Conservation (phyloP, 768 basidiomycete species). For the Chalciporus pseudorubinellus region DNA sequence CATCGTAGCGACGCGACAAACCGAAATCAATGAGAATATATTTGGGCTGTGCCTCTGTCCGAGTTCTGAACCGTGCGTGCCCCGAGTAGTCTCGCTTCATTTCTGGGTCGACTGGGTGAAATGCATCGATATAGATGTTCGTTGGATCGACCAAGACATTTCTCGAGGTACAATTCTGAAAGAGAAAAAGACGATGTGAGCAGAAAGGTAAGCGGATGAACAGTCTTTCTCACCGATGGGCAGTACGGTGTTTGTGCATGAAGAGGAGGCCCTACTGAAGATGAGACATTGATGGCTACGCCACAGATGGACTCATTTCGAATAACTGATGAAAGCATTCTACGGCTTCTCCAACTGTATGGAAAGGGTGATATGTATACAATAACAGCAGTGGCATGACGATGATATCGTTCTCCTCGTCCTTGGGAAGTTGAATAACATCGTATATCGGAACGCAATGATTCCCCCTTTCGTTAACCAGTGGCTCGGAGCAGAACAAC, state of each 20-base stretch:
- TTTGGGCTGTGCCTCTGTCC: slow-evolving; percentile 23
- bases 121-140: slow-evolving; percentile 22
- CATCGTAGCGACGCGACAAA: slow-evolving; percentile 27
- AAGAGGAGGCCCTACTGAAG: slow-evolving; percentile 21
- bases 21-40: slow-evolving; percentile 27
- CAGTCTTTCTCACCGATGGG: slow-evolving; percentile 1
- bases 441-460: slow-evolving; percentile 32
- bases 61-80: slow-evolving; percentile 4
- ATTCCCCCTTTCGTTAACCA: slow-evolving; percentile 14
- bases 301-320: slow-evolving; percentile 16
- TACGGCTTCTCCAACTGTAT: slow-evolving; percentile 13
- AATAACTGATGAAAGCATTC: slow-evolving; percentile 32
- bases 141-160: slow-evolving; percentile 33
- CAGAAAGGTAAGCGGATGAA: background rate
- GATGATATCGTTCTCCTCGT: slow-evolving; percentile 7
- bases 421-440: slow-evolving; percentile 6
- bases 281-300: background rate
- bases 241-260: slow-evolving; percentile 19
- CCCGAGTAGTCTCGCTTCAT: background rate
- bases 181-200: too few species aligned
- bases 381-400: slow-evolving; percentile 37
- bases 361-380: slow-evolving; percentile 24
- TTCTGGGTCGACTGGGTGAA: background rate
- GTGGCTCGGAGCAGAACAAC: slow-evolving; percentile 5
- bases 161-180: slow-evolving; percentile 20